Base-by-base conservation (phyloP, 2,329 filamentous ascomycete species). In the Calonectria pteridis region DNA sequence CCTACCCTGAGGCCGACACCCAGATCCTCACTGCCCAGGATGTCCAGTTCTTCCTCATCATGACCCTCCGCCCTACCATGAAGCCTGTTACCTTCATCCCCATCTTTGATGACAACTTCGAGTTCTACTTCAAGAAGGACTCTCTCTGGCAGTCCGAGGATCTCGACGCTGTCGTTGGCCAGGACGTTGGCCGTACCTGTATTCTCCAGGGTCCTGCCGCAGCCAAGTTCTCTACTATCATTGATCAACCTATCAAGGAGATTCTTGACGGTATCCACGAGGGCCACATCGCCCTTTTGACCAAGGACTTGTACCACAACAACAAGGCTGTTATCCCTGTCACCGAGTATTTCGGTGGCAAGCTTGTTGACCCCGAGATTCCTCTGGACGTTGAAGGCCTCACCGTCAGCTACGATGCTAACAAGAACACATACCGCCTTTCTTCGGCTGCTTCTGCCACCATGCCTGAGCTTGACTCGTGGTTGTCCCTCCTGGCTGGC, bases 71-170 rank as follows among this genome's bases (percentile, higher is more conserved):
- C 46, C 94, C 94, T 62, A 94, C 93, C 50, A 97, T 99, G 88
- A 99, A 99, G 90, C 97, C 97, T 3, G 94, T 97, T 33, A 97
- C 96, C 0, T 99, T 99, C 83, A 96, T 99, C 35, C 97, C 97
- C 6, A 90, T 94, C n/a, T 90, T 99, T 28, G 97, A 99, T 81
- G 95, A 98, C 76, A 98, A 96, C 83, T 99, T 99, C 78, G 97
- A 99, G 84, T 98, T 97, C 87, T 99, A 95, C 89, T 99, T 99
- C 93, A 99, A 99, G 92, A 99, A 99, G 89, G 97, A 99, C 85
- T 99, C 97, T 1, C 91, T 99, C 10, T 99, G 97, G 97, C 97
- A 99, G 86, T 98, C 97, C 1, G 97, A 99, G 86, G 97, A 99
- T 82, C 89, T 99, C 14, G 96, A 97, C 81, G 97, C 97, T 68